These are phyloP conservation scores for Micractinium conductrix DNA, from an alignment of 139 green algal genomes.

Conservation along the genomic window DNA sequence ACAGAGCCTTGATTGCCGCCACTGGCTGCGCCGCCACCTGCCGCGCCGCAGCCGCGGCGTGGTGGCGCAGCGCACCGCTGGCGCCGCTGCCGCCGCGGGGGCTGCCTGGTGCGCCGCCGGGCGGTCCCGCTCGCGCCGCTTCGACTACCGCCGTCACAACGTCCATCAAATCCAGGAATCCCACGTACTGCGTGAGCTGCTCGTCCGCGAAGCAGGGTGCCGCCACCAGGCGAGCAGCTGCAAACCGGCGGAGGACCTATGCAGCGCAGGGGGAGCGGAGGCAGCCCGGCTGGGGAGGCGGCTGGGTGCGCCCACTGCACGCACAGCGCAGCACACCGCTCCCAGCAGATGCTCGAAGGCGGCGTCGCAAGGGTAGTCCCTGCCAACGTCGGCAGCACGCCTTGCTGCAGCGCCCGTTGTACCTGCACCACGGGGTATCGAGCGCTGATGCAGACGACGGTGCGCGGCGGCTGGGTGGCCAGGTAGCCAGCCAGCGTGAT, in stretches of 20 bases:
- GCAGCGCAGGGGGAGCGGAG: too few relatives aligned
- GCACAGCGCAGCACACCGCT: too few relatives aligned
- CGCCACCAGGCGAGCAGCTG: neutral
- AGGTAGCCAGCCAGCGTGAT: neutral
- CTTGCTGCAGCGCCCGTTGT: neutral
- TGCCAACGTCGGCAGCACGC: too few relatives aligned
- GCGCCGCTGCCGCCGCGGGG: too few relatives aligned
- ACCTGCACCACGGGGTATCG: neutral
- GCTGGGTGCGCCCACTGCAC: too few relatives aligned
- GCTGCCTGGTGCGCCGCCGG: neutral
- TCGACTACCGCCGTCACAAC: conserved; percentile 3
- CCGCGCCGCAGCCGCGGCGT: neutral
- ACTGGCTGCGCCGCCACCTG: neutral
- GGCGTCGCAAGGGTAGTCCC: too few relatives aligned
- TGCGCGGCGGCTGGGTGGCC: neutral
- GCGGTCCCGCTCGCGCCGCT: neutral
- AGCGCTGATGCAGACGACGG: neutral
- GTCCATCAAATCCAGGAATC: neutral
- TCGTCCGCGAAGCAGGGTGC: conserved; percentile 12
- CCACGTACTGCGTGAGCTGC: neutral
- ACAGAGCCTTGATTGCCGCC: neutral
- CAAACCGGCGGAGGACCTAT: neutral
- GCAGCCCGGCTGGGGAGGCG: too few relatives aligned
- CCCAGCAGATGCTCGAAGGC: too few relatives aligned
- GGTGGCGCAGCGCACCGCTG: neutral